These are phyloP conservation scores for Kodamaea kaohsiungensis DNA, from an alignment of 805 yeast species.

Conservation along the genomic window DNA sequence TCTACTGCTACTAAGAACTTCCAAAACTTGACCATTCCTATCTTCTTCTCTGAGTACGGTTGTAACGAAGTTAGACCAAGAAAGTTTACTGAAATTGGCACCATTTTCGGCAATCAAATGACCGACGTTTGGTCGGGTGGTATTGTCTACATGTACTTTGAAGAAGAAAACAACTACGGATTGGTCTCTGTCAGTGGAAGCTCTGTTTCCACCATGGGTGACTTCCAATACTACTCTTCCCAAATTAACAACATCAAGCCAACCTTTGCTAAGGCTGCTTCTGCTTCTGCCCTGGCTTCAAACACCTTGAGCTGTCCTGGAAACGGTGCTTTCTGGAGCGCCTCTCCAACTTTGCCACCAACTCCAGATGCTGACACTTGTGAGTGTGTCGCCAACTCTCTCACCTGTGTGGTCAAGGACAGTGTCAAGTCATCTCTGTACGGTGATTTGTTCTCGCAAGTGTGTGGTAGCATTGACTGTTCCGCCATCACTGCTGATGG, in stretches of 20 bases:
- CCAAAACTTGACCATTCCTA: constrained; percentile 70
- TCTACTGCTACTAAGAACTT: constrained; percentile 70
- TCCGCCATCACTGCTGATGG: constrained; percentile 63
- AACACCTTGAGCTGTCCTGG: constrained; percentile 63
- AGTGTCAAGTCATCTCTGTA: constrained; percentile 58
- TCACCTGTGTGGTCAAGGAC: constrained; percentile 60
- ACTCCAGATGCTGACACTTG: constrained; percentile 68
- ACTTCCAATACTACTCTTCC: constrained; percentile 32
- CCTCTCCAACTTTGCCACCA: constrained; percentile 72
- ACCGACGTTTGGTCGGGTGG: constrained; percentile 94
- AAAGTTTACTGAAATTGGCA: constrained; percentile 70
- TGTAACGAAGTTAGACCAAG: constrained; percentile 78
- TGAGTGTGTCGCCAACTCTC: constrained; percentile 58
- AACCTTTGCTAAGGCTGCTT: constrained; percentile 38
- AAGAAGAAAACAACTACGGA: constrained; percentile 83
- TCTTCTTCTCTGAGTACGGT: constrained; percentile 88
- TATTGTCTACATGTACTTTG: constrained; percentile 86
- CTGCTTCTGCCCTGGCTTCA: constrained; percentile 30
- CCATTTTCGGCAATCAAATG: constrained; percentile 69
- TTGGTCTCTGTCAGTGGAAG: constrained; percentile 53
- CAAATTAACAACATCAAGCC: constrained; percentile 40
- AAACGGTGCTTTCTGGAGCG: constrained; percentile 56
- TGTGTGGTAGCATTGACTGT: constrained; percentile 64
- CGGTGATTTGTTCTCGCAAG: constrained; percentile 53
- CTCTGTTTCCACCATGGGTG: constrained; percentile 20